Conservation (phyloP, 108 stramenopile species). For the Stephanodiscus triporus region DNA sequence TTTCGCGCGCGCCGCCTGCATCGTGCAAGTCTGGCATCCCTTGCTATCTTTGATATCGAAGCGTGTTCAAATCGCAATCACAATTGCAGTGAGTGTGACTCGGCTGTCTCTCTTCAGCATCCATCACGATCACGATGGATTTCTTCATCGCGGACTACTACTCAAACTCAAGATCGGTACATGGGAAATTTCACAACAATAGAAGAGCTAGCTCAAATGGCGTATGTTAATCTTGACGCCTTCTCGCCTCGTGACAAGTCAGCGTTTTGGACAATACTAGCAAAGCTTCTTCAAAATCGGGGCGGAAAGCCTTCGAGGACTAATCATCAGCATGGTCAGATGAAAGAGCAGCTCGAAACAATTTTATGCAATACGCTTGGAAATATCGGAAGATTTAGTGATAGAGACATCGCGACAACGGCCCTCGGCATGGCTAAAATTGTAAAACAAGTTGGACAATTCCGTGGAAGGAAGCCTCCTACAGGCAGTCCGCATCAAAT, state of each 20-base stretch:
- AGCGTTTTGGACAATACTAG: not conserved
- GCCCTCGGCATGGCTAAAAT: not conserved
- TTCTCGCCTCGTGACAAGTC: not conserved
- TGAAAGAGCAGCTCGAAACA: not conserved
- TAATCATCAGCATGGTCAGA: not conserved
- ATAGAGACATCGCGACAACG: not conserved
- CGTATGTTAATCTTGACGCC: not conserved
- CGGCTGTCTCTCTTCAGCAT: no score
- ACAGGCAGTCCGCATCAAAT: not conserved
- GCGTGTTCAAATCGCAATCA: no score
- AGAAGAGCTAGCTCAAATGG: not conserved
- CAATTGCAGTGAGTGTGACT: no score
- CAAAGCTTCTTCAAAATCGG: not conserved
- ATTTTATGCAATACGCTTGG: not conserved
- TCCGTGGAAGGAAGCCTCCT: not conserved
- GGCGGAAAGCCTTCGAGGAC: not conserved
- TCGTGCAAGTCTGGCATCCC: no score
- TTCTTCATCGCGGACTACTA: no score
- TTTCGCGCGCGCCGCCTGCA: no score
- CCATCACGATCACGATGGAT: no score
- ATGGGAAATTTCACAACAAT: not conserved
- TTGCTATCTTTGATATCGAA: no score
- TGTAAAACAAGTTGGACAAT: not conserved
- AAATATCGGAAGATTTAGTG: not conserved
- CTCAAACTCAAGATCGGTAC: no score